A percentile compares a stretch with the other conserved stretches of the same genome.
phyloP scores from a whole-genome alignment of 805 yeast species.

The Yamadazyma takamatsuzukensis region DNA sequence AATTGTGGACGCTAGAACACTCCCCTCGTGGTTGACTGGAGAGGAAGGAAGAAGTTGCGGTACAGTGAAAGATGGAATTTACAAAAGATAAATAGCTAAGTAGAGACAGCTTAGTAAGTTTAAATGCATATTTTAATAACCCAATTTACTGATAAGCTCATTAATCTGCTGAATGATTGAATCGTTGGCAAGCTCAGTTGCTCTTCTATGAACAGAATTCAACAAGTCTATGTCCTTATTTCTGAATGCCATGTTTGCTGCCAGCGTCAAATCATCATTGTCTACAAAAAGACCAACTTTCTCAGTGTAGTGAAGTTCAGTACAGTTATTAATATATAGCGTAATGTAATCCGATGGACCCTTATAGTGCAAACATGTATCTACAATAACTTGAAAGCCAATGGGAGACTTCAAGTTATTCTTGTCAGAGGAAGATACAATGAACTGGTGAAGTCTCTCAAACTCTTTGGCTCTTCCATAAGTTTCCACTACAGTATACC shows the following conservation, averaged over 20 bases:
- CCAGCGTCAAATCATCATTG: slow-evolving; percentile 49
- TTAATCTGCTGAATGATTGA: slow-evolving; percentile 14
- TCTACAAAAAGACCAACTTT: slow-evolving; percentile 48
- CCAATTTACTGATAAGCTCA: slow-evolving; percentile 22
- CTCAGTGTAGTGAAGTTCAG: slow-evolving; percentile 40
- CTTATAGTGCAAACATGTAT: slow-evolving; percentile 43
- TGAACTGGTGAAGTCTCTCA: slow-evolving; percentile 32
- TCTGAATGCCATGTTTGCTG: slow-evolving; percentile 47
- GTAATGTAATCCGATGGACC: slow-evolving; percentile 62
- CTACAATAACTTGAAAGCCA: slow-evolving; percentile 64
- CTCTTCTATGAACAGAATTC: slow-evolving; percentile 18
- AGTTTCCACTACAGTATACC: slow-evolving; percentile 31
- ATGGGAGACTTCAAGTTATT: slow-evolving; percentile 57
- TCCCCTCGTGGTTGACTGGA: slow-evolving; percentile 80
- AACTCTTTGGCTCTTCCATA: slow-evolving; percentile 27
- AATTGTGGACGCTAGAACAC: slow-evolving; percentile 46
- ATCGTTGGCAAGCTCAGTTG: slow-evolving; percentile 13
- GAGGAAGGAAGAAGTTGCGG: slow-evolving; percentile 62
- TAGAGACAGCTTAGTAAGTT: neutral
- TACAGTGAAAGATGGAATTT: slow-evolving; percentile 17
- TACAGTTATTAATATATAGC: slow-evolving; percentile 53
- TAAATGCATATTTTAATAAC: slow-evolving; percentile 15
- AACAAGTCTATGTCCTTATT: slow-evolving; percentile 39
- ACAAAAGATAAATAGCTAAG: neutral
- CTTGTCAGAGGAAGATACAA: slow-evolving; percentile 15